These are phyloP conservation scores for Pichia sp. DNA, from an alignment of 1,139 yeast species.

Conservation along the genomic window DNA sequence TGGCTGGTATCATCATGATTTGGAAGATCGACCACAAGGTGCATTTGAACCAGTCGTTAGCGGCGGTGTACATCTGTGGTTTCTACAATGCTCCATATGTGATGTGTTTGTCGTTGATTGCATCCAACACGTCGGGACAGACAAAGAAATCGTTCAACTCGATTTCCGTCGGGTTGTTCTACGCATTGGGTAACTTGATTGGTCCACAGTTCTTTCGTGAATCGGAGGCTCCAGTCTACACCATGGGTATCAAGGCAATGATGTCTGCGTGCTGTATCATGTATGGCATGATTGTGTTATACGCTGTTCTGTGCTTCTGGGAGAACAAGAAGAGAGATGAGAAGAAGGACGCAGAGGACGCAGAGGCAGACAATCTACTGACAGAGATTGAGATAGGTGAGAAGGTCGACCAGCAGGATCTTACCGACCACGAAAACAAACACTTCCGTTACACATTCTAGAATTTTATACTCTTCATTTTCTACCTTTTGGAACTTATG, in stretches of 20 bases:
- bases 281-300: conserved; percentile 31
- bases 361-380: conserved; percentile 7
- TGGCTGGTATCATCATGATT: conserved; percentile 18
- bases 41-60: conserved; percentile 43
- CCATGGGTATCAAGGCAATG: conserved; percentile 46
- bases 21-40: conserved; percentile 5
- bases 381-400: conserved; percentile 28
- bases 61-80: conserved; percentile 13
- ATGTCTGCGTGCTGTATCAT: conserved; percentile 33
- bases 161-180: conserved; percentile 53
- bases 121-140: conserved; percentile 13
- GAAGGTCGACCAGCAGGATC: conserved; percentile 53
- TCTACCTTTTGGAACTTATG: background rate
- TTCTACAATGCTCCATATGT: conserved; percentile 16
- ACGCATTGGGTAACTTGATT: conserved; percentile 56
- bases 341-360: background rate
- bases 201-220: conserved; percentile 67
- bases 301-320: conserved; percentile 31
- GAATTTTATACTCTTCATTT: background rate
- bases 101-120: conserved; percentile 8
- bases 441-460: too few relatives aligned
- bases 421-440: conserved; percentile 64
- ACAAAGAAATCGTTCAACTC: conserved; percentile 14
- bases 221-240: conserved; percentile 49
- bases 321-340: conserved; percentile 33